Conservation (phyloP, 805 yeast species). For the Ogataea degrootiae region DNA sequence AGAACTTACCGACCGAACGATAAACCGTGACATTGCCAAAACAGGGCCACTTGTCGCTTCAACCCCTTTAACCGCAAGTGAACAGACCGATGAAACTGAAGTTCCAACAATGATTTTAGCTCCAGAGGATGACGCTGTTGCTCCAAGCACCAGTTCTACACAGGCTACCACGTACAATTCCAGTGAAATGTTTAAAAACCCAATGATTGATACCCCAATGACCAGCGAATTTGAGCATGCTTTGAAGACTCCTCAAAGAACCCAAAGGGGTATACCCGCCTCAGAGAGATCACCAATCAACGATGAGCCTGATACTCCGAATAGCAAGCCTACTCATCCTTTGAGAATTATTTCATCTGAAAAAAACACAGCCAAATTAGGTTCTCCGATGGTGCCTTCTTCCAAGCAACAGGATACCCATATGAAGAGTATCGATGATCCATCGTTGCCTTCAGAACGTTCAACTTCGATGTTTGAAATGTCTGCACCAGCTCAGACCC, state of each 20-base stretch:
- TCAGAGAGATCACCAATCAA: neutral
- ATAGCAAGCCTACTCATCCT: conserved; percentile 15
- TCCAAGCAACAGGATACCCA: neutral
- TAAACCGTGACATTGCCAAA: neutral
- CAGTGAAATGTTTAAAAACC: conserved; percentile 7
- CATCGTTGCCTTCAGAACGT: too few relatives aligned
- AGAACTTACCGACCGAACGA: neutral
- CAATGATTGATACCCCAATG: conserved; percentile 15
- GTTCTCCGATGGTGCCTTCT: conserved; percentile 12
- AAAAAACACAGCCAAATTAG: conserved; percentile 6
- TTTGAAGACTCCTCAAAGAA: conserved; percentile 5
- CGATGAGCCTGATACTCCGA: conserved; percentile 8
- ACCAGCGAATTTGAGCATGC: conserved; percentile 6
- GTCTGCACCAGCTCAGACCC: too few relatives aligned
- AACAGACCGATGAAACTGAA: neutral
- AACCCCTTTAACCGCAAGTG: conserved; percentile 3
- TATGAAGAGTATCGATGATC: too few relatives aligned
- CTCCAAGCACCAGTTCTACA: neutral
- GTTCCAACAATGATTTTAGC: neutral
- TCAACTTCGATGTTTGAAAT: too few relatives aligned
- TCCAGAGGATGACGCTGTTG: neutral
- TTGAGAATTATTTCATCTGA: conserved; percentile 8
- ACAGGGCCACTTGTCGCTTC: conserved; percentile 1
- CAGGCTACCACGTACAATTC: neutral
- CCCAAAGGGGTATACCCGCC: neutral